Base-by-base conservation (phyloP, 2,329 filamentous ascomycete species). In the Colletotrichum melonis region DNA sequence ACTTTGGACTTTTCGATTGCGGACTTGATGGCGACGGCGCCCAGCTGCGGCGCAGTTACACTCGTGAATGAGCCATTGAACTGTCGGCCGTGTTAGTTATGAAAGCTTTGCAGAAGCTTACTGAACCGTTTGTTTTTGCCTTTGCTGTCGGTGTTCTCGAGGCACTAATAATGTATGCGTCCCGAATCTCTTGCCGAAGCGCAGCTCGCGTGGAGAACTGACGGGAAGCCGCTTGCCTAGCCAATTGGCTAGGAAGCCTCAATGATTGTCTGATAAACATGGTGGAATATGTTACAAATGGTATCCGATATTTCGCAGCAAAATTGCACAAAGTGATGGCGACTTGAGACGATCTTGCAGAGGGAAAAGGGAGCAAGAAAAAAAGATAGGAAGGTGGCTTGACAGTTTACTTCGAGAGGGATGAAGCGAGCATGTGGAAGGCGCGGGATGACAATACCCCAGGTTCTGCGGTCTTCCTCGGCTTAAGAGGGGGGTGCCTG, bases 101-200 rank as follows among this genome's bases (percentile, higher is more conserved):
- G 26, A 26, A 9, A 22, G 26, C 52, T 46, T 8, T 12, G 54
- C 11, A 22, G 26, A 32, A 16, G 32, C 42, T 57, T 42, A 65
- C 52, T 59, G 14, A 59, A 59, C 28, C 3, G 2, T n/a, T 30
- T 4, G 1, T n/a, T 12, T 8, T 28, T 82, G 97, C 95, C 87
- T 97, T 97, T 77, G 92, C 94, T 22, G 94, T 97, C 1, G 97
- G 96, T 63, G 97, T 99, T 78, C 97, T 90, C 19, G 95, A 90
- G 12, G 94, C 97, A 80, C 95, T 95, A 75, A 99, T 84, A 77
- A 99, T 98, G 84, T 98, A 99, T 60, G 94, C 96, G 82, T 98
- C 95, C 80, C 94, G 92, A 67, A 98, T 89, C 81, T 97, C 93
- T 83, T 92, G 86, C 74, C 82, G 83, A 46, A 86, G 79, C n/a